Evolutionary conservation across 2,329 filamentous ascomycete genomes (phyloP).

Genomic region (Pyrenophora seminiperda): DNA sequence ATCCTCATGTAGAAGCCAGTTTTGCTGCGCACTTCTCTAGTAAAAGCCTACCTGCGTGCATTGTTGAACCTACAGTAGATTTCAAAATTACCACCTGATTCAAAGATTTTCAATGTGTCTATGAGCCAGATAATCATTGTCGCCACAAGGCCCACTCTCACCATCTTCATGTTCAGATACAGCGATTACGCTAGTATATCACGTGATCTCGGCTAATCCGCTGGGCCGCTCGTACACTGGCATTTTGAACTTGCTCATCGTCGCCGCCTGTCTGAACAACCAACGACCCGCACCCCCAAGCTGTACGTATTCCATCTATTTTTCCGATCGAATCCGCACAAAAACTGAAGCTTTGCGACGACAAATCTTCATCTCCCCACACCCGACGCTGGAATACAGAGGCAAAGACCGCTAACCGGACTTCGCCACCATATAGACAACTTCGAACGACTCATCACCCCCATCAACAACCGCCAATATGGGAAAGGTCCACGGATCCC

Average conservation of each 20-base stretch:
- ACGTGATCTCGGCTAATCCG: slow-evolving; percentile 34
- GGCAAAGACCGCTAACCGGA: slow-evolving; percentile 30
- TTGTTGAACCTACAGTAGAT: too few species aligned
- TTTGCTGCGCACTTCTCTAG: too few species aligned
- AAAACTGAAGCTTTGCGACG: slow-evolving; percentile 10
- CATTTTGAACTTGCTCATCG: slow-evolving; percentile 23
- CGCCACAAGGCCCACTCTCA: too few species aligned
- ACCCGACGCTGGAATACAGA: slow-evolving; percentile 6
- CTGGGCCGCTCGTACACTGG: slow-evolving; percentile 15
- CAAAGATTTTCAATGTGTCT: too few species aligned
- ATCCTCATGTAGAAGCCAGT: slow-evolving; percentile 1
- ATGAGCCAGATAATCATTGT: too few species aligned
- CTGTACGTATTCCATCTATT: slow-evolving; percentile 40
- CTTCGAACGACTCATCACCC: slow-evolving; percentile 29
- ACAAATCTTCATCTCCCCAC: slow-evolving; percentile 2
- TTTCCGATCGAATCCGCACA: slow-evolving; percentile 2
- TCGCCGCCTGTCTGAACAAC: slow-evolving; percentile 40
- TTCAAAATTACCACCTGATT: too few species aligned
- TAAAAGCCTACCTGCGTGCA: too few species aligned
- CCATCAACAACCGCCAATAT: slow-evolving; percentile 64
- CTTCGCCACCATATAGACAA: slow-evolving; percentile 43
- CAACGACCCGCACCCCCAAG: slow-evolving; percentile 39
- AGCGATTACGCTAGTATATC: slow-evolving; percentile 4
- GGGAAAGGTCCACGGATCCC: slow-evolving; percentile 93
- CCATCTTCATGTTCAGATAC: too few species aligned